Evolutionary conservation across 306 rosid species (phyloP), one percentile per base, ranked within the genome.

Genomic region (Calophaca sinica): DNA sequence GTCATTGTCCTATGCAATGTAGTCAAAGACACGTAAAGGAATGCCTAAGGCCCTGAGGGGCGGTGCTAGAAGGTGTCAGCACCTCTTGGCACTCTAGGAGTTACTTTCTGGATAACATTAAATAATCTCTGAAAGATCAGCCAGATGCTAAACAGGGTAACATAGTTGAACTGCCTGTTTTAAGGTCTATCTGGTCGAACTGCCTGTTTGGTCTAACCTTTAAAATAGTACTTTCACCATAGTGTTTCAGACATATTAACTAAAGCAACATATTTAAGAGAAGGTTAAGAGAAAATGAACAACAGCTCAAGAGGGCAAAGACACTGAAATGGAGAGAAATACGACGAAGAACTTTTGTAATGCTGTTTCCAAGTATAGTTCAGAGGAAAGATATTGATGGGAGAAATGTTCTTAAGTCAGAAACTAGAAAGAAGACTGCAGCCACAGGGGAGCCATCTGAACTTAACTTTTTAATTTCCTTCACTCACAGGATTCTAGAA

Each of bases 381-480:
- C 26, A 20, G 26, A 20, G 26, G 26, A 20, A 20, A 45, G 9
- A 14, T 59, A 46, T 55, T 28, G 44, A 57, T 11, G 55, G 26
- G 13, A 14, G 42, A 72, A 72, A 35, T 35, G 38, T 7, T 29
- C 57, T 44, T 10, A 39, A 50, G 26, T 20, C 26, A 2, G 78
- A 62, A 50, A 74, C 60, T 20, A 39, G 41, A 38, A 46, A 74
- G 36, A 20, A 44, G 54, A 65, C 20, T 41, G 39, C 15, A 41
- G 48, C 55, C 57, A 44, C 57, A 62, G 42, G 57, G 29, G 55
- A 44, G 33, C 10, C 50, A 60, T 60, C 49, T 48, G 46, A 32
- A 36, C 50, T 31, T 28, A 20, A 33, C 4, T 10, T 15, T 15
- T 48, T 48, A 8, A 2, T 51, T 32, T 32, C 20, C 9, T 49